These are phyloP conservation scores for Petunia axillaris DNA, from an alignment of 257 asterid genomes.

Conservation along the genomic window DNA sequence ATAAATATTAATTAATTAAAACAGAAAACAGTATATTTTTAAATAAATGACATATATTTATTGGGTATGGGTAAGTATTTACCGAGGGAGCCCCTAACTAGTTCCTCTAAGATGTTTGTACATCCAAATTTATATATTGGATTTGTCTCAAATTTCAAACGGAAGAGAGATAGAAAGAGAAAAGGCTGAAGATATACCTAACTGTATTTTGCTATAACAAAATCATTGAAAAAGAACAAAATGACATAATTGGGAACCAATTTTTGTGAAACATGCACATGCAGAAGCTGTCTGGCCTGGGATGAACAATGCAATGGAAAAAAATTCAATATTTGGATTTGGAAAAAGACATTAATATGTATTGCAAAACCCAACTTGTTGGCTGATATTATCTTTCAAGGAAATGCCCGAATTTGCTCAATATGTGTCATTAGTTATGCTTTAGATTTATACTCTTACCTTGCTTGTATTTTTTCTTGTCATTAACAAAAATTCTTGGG, in stretches of 20 bases:
- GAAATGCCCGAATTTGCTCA: too few relatives aligned
- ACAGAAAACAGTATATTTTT: too few relatives aligned
- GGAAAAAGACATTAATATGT: neutral
- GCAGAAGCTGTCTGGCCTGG: neutral
- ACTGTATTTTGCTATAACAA: too few relatives aligned
- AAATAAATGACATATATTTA: too few relatives aligned
- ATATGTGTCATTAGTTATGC: too few relatives aligned
- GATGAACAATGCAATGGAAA: slow-evolving; percentile 11
- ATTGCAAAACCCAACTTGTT: neutral
- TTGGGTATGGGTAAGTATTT: too few relatives aligned
- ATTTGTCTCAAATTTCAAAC: neutral
- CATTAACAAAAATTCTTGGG: too few relatives aligned
- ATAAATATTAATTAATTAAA: too few relatives aligned
- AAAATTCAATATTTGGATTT: neutral
- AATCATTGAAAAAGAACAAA: neutral
- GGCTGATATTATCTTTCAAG: neutral
- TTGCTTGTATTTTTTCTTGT: too few relatives aligned
- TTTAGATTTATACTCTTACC: too few relatives aligned
- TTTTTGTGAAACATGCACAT: neutral
- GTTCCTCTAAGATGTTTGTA: neutral
- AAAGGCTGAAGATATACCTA: too few relatives aligned
- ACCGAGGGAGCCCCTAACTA: too few relatives aligned
- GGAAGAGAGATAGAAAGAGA: neutral
- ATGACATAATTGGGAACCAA: neutral
- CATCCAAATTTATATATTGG: neutral